Conservation (phyloP, 2,329 filamentous ascomycete genomes). For the Curvularia verruculosa region DNA sequence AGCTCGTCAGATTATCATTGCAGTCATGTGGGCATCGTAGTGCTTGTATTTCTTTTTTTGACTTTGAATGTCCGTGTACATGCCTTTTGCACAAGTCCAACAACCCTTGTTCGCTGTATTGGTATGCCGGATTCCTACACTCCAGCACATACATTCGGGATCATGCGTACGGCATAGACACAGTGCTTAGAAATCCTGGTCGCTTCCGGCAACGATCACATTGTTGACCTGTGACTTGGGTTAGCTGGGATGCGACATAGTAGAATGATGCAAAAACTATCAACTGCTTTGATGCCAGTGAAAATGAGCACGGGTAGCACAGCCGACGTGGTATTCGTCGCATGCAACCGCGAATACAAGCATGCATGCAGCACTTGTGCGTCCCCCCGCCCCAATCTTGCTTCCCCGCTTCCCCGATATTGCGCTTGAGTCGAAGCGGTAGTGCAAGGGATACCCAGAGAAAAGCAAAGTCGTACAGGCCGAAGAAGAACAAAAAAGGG, state of each 20-base stretch:
- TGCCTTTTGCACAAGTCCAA: conserved; percentile 4
- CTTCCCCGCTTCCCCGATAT: conserved; percentile 32
- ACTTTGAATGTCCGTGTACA: conserved; percentile 9
- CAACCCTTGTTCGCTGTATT: not conserved
- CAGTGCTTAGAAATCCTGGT: conserved; percentile 75
- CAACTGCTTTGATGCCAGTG: not conserved
- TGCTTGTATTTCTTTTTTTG: conserved; percentile 16
- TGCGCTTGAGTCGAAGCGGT: conserved; percentile 9
- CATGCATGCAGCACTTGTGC: conserved; percentile 17
- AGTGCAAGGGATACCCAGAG: conserved; percentile 19
- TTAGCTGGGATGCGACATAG: conserved; percentile 18
- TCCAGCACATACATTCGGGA: conserved; percentile 2
- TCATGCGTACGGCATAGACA: conserved; percentile 4
- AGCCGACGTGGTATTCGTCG: conserved; percentile 19
- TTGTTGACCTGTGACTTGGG: conserved; percentile 70
- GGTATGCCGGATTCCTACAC: not conserved
- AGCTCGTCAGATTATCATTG: not conserved
- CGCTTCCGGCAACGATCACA: conserved; percentile 87
- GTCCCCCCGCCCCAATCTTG: conserved; percentile 9
- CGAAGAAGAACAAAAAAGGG: conserved; percentile 17
- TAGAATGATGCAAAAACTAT: conserved; percentile 6
- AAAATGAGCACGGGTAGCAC: conserved; percentile 17
- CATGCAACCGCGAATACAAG: conserved; percentile 28
- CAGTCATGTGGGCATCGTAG: conserved; percentile 5
- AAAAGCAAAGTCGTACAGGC: conserved; percentile 15